Base-by-base conservation (phyloP, 768 basidiomycete species). In the Tricholoma sp. region DNA sequence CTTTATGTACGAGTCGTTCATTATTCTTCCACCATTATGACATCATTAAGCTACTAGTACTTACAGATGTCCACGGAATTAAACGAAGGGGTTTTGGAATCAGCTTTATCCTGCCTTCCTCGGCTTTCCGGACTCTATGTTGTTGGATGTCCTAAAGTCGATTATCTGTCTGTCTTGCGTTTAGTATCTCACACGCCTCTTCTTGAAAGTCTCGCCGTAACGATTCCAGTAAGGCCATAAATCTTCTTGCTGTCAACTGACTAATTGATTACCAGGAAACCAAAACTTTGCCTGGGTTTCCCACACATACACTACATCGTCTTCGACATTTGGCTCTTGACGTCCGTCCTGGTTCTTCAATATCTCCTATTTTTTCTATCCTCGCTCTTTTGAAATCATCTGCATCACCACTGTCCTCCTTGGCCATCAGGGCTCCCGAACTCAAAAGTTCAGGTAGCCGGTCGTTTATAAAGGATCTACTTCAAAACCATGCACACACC, bases 121-220 rank as follows among this genome's bases (percentile, higher is more conserved):
- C 69, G 72, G 24, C 75, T 91, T 9, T 69, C 71, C 8, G 81
- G 79, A 5, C 73, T 91, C 3, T 85, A 89, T 66, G 67, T 90
- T 24, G 65, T 88, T 27, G 76, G 74, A 4, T 90, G 89, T 66
- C 68, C 78, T 5, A 81, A 81, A 57, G 66, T 86, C 32, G 77
- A 83, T 45, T 85, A 89, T 60, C 55, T 66, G 8, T 62, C 68
- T 32, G 70, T 88, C 6, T 72, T 90, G 31, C 71, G 69, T 14
- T 69, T 79, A 19, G 68, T 79, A 10, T 59, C 65, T 0, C 71
- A 81, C 50, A 83, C 81, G 0, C 86, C 86, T 0, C 64, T 72
- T 5, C 74, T 91, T 10, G 80, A 82, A 60, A 83, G 77, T 56
- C 72, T 91, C 0, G 83, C 86, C 1, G 72, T 89, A 27, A 83